Percentiles rank a stretch among this genome's conserved stretches.
phyloP scores from a whole-genome alignment of 495 filamentous ascomycete species.

The Evernia prunastri region DNA sequence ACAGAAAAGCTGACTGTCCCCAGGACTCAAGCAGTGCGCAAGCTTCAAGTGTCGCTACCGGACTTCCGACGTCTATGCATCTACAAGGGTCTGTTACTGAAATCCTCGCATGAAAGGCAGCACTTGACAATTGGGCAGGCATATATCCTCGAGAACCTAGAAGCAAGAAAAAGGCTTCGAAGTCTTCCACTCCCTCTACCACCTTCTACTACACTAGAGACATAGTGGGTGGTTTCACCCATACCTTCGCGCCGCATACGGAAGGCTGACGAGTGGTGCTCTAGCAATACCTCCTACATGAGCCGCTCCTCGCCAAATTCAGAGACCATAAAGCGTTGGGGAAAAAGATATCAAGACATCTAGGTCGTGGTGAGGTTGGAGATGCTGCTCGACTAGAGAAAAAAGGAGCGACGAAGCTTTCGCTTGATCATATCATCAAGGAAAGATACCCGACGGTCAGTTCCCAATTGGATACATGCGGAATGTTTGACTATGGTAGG shows the following conservation, averaged over 20 bases:
- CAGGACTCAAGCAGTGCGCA: conserved; percentile 89
- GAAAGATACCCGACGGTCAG: conserved; percentile 81
- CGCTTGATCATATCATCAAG: conserved; percentile 91
- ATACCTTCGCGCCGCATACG: too few species aligned
- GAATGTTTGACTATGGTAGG: neutral
- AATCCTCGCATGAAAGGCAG: neutral
- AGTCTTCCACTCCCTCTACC: conserved; percentile 78
- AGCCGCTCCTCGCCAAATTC: conserved; percentile 92
- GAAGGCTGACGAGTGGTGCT: too few species aligned
- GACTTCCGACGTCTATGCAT: conserved; percentile 98
- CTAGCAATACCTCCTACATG: conserved; percentile 93
- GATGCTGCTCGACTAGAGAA: conserved; percentile 82
- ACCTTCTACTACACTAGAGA: conserved; percentile 99
- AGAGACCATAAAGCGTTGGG: conserved; percentile 91
- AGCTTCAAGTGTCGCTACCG: conserved; percentile 92
- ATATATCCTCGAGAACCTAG: conserved; percentile 96
- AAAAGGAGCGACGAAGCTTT: conserved; percentile 75
- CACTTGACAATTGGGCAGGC: conserved; percentile 37
- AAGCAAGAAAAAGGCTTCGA: conserved; percentile 93
- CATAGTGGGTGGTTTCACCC: too few species aligned
- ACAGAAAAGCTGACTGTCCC: conserved; percentile 27
- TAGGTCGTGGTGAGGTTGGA: conserved; percentile 82
- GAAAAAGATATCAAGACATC: conserved; percentile 89
- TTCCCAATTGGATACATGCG: neutral
- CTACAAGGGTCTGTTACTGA: conserved; percentile 65